phyloP scores from a whole-genome alignment of 768 basidiomycete species.

The Mycena belliarum region DNA sequence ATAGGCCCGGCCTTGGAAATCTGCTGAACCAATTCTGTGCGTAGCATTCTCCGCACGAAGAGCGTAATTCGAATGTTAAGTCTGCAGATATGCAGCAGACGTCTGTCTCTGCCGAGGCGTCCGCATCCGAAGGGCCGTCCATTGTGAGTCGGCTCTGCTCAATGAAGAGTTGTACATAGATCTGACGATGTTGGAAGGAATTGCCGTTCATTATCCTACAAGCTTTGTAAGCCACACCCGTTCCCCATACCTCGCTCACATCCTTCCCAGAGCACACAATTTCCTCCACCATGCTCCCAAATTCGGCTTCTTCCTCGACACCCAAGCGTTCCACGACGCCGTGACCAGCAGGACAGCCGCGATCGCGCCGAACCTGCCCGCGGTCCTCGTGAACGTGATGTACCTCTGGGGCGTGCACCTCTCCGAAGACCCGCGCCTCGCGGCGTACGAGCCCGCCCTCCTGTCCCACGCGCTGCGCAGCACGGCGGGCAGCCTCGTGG shows the following conservation, averaged over 20 bases:
- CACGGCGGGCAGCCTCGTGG: constrained; percentile 31
- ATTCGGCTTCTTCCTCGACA: constrained; percentile 48
- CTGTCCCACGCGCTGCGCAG: constrained; percentile 36
- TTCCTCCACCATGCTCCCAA: constrained; percentile 41
- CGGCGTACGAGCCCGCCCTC: constrained; percentile 32
- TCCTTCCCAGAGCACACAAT: constrained; percentile 5
- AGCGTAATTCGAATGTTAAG: too few relatives aligned
- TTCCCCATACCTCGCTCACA: neutral
- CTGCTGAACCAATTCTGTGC: constrained; percentile 15
- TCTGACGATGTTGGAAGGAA: constrained; percentile 6
- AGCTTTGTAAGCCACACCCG: constrained; percentile 4
- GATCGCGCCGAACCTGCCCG: constrained; percentile 16
- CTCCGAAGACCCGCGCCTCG: constrained; percentile 25
- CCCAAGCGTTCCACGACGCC: constrained; percentile 37
- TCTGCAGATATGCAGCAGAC: constrained; percentile 12
- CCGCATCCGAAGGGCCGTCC: neutral
- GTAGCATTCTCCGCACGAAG: neutral
- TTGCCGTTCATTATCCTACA: constrained; percentile 16
- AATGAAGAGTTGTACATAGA: neutral
- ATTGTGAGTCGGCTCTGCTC: neutral
- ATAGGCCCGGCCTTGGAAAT: constrained; percentile 9
- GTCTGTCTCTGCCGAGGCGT: neutral
- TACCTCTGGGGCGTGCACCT: constrained; percentile 26
- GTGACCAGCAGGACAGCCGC: constrained; percentile 19
- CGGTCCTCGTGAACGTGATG: constrained; percentile 30